These are phyloP conservation scores for Colletotrichum liriopes DNA, from an alignment of 2,329 filamentous ascomycete species.

Conservation along the genomic window DNA sequence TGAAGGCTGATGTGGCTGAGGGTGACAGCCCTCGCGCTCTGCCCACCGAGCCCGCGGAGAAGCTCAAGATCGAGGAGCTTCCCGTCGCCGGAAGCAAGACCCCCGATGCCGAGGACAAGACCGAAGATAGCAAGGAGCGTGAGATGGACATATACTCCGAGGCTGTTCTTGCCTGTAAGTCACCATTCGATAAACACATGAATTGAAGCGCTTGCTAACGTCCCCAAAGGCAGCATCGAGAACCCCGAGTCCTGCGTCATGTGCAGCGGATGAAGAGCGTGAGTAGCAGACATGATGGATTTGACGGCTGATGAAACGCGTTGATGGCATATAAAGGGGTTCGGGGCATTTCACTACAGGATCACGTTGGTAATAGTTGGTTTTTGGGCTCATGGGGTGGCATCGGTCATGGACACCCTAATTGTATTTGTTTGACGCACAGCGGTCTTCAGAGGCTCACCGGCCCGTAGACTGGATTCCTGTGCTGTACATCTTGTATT, in stretches of 20 bases:
- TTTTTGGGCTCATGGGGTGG: conserved; percentile 34
- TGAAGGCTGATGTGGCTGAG: conserved; percentile 84
- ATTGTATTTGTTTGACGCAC: conserved; percentile 30
- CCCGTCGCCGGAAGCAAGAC: conserved; percentile 67
- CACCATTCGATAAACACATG: neutral
- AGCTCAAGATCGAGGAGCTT: conserved; percentile 76
- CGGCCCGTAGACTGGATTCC: neutral
- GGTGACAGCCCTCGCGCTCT: conserved; percentile 86
- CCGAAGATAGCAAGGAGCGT: conserved; percentile 79
- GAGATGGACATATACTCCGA: conserved; percentile 97
- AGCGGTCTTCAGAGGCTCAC: neutral
- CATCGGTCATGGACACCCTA: conserved; percentile 27
- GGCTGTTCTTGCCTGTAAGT: conserved; percentile 88
- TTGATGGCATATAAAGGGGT: conserved; percentile 38
- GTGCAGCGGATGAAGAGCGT: conserved; percentile 85
- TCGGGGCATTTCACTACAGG: conserved; percentile 31
- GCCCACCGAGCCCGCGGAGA: conserved; percentile 78
- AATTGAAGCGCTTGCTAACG: conserved; percentile 51
- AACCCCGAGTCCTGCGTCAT: conserved; percentile 96
- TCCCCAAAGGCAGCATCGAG: conserved; percentile 84
- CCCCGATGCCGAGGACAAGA: conserved; percentile 80
- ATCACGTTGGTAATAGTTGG: conserved; percentile 30
- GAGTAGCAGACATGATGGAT: conserved; percentile 26
- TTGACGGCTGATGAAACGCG: conserved; percentile 43
- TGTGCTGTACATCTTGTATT: conserved; percentile 11